Evolutionary conservation across 1,284 basidiomycete species (phyloP).

Genomic region (Heliocybe sulcata): DNA sequence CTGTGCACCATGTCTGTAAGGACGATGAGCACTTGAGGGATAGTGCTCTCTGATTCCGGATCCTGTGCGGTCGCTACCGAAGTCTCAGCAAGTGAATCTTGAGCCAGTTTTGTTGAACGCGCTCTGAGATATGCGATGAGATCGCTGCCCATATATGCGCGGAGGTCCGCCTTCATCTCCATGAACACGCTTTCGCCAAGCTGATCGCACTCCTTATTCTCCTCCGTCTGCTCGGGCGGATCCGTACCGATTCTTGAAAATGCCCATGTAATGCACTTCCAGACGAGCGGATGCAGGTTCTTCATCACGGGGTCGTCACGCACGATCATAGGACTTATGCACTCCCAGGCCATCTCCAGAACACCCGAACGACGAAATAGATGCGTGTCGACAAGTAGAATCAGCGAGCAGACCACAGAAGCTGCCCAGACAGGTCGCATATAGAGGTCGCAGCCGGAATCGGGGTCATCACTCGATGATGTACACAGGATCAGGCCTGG

Average conservation of each 20-base stretch:
- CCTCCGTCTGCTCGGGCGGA: background rate
- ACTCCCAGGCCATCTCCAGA: conserved; percentile 32
- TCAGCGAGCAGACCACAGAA: conserved; percentile 35
- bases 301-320: conserved; percentile 26
- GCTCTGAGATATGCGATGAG: too few species aligned
- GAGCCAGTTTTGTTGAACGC: too few species aligned
- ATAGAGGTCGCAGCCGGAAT: conserved; percentile 6
- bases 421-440: conserved; percentile 26
- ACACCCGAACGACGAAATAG: conserved; percentile 33
- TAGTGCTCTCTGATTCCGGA: background rate
- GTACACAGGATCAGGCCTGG: background rate
- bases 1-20: background rate
- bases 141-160: too few species aligned
- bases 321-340: conserved; percentile 22
- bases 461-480: background rate
- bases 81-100: too few species aligned
- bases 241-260: conserved; percentile 24
- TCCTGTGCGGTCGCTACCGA: too few species aligned
- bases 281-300: conserved; percentile 35
- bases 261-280: conserved; percentile 50
- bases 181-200: conserved; percentile 1
- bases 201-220: background rate
- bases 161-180: conserved; percentile 21
- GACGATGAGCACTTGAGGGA: background rate
- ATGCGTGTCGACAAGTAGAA: conserved; percentile 35